Evolutionary conservation across 768 basidiomycete species (phyloP).

Genomic region (Myochromella boudieri): DNA sequence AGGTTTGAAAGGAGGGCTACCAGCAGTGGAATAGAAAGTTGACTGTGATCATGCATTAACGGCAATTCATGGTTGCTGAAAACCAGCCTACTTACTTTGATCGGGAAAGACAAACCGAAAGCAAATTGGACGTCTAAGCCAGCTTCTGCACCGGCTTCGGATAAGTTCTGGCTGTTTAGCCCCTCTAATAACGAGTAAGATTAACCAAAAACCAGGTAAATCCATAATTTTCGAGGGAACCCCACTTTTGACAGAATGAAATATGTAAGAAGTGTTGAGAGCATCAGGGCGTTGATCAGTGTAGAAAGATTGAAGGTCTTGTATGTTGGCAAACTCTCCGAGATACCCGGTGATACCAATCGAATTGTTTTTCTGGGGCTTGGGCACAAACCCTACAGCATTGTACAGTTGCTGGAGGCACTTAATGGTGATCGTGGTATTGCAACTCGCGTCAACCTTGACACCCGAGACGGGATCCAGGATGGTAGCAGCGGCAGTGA

Average conservation of each 20-base stretch:
- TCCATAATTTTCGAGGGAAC: no score
- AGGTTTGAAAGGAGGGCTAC: conserved; percentile 57
- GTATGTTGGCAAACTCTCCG: conserved; percentile 50
- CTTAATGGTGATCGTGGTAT: conserved; percentile 45
- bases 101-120: conserved; percentile 64
- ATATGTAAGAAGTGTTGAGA: conserved; percentile 47
- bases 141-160: conserved; percentile 60
- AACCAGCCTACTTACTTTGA: conserved; percentile 28
- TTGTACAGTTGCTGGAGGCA: conserved; percentile 61
- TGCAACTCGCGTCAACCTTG: conserved; percentile 48
- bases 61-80: not conserved
- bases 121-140: conserved; percentile 69
- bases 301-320: conserved; percentile 55
- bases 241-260: conserved; percentile 56
- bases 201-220: conserved; percentile 1
- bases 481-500: no score
- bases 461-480: conserved; percentile 28
- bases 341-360: conserved; percentile 59
- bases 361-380: conserved; percentile 39
- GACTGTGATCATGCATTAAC: conserved; percentile 21
- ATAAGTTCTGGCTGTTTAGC: conserved; percentile 54
- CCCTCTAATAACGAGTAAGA: conserved; percentile 44
- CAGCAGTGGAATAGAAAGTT: conserved; percentile 63
- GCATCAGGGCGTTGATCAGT: conserved; percentile 47
- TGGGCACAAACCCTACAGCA: conserved; percentile 43